Conservation (phyloP, 345 rosid species). For the Psidium friedrichsthalianum region DNA sequence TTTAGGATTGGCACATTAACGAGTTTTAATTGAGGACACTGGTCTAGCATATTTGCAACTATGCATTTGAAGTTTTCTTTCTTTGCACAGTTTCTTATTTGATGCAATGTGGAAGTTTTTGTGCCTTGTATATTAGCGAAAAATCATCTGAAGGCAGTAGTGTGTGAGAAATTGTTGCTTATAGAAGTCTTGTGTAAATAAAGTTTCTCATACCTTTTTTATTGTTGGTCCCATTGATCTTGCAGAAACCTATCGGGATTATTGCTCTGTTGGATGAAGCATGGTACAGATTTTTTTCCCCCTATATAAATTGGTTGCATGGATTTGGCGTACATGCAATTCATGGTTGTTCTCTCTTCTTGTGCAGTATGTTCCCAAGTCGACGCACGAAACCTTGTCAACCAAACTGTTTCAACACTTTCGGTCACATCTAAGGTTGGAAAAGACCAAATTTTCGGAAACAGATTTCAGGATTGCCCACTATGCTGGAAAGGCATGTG, state of each 20-base stretch:
- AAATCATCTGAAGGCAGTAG: background rate
- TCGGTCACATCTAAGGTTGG: conserved; percentile 57
- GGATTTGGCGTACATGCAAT: conserved; percentile 10
- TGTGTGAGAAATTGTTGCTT: background rate
- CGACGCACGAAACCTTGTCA: conserved; percentile 82
- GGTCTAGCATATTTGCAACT: background rate
- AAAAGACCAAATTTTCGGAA: conserved; percentile 85
- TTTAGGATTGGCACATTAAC: background rate
- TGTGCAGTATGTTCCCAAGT: conserved; percentile 94
- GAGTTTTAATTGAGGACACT: background rate
- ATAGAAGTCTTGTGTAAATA: background rate
- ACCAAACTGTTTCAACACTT: conserved; percentile 80
- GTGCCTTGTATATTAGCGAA: background rate
- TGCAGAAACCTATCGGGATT: conserved; percentile 98
- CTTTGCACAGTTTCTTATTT: background rate
- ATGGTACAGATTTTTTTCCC: conserved; percentile 41
- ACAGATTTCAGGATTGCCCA: conserved; percentile 85
- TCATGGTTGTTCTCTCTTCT: conserved; percentile 41
- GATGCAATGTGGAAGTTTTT: background rate
- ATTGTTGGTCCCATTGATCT: conserved; percentile 5
- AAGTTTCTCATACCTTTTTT: background rate
- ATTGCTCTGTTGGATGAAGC: conserved; percentile 97
- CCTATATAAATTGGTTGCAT: background rate
- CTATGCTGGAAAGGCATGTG: conserved; percentile 98
- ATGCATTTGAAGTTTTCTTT: background rate